A percentile compares a stretch with the other conserved stretches of the same genome.
Evolutionary conservation across 2,329 filamentous ascomycete genomes (phyloP).

Genomic region (Parastagonospora avenae): DNA sequence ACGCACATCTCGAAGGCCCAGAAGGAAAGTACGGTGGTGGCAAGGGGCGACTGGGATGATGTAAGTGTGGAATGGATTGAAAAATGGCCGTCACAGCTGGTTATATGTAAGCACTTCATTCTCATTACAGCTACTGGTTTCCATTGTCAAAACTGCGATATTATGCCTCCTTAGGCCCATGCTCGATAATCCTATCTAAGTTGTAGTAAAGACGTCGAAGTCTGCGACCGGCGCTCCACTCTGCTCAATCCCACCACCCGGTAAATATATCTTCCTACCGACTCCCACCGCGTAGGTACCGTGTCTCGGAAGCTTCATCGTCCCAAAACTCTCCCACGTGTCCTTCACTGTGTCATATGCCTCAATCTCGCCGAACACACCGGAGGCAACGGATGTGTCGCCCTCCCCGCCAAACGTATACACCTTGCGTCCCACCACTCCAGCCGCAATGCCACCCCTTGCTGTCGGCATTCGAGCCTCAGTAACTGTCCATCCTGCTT

Average conservation of each 20-base stretch:
- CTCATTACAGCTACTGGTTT: too few species aligned
- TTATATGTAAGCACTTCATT: too few species aligned
- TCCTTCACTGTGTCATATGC: conserved; percentile 24
- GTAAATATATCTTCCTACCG: conserved; percentile 25
- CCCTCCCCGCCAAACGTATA: conserved; percentile 37
- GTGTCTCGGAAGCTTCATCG: conserved; percentile 32
- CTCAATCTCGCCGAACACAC: conserved; percentile 27
- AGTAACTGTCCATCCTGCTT: conserved; percentile 23
- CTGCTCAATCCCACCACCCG: conserved; percentile 26
- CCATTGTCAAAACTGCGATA: too few species aligned
- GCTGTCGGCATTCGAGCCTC: conserved; percentile 26
- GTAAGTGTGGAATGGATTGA: too few species aligned
- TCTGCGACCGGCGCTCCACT: conserved; percentile 17
- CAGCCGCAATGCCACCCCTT: conserved; percentile 27
- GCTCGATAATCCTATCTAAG: too few species aligned
- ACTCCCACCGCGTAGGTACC: conserved; percentile 31
- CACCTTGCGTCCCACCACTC: conserved; percentile 22
- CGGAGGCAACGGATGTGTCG: conserved; percentile 15
- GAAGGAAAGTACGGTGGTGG: conserved; percentile 58
- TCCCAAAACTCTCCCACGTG: conserved; percentile 18
- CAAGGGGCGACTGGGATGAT: conserved; percentile 18
- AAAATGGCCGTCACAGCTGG: too few species aligned
- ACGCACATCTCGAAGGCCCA: conserved; percentile 63
- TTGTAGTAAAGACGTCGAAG: conserved; percentile 22
- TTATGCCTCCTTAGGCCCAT: too few species aligned